These are phyloP conservation scores for Fraxinus quadrangulata DNA, from an alignment of 257 asterid species.

Conservation along the genomic window DNA sequence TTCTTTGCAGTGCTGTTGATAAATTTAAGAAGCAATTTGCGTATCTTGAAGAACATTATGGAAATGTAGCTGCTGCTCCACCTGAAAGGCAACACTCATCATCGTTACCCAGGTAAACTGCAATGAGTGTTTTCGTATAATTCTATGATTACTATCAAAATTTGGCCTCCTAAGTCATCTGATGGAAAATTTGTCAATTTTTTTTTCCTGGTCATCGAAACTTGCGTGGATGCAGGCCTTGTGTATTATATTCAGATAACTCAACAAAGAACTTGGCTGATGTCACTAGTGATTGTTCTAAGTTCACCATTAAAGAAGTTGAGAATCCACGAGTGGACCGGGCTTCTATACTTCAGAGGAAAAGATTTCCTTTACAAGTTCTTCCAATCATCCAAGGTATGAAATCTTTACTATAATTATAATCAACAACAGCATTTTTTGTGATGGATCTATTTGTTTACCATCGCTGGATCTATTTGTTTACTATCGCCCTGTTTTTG, in stretches of 20 bases:
- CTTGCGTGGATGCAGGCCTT: constrained; percentile 53
- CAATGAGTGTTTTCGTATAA: background rate
- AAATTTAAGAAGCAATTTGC: constrained; percentile 97
- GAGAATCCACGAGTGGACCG: constrained; percentile 61
- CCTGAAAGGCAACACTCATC: constrained; percentile 96
- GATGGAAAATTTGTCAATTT: background rate
- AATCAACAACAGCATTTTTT: background rate
- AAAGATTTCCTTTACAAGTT: constrained; percentile 72
- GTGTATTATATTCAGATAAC: constrained; percentile 69
- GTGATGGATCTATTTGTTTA: background rate
- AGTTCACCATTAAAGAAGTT: constrained; percentile 65
- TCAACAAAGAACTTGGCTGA: constrained; percentile 50
- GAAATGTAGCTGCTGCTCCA: constrained; percentile 72
- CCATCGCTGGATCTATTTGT: no score
- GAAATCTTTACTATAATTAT: background rate
- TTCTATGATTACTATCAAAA: background rate
- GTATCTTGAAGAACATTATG: constrained; percentile 83
- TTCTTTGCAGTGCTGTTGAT: constrained; percentile 77
- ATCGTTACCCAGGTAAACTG: constrained; percentile 78
- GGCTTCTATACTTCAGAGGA: constrained; percentile 45
- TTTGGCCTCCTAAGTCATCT: background rate
- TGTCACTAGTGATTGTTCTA: constrained; percentile 62
- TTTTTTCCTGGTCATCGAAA: constrained; percentile 18
- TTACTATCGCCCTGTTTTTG: no score
- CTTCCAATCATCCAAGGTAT: constrained; percentile 82